Evolutionary conservation across 1,284 basidiomycete genomes (phyloP), one percentile per base, ranked within the genome.

Genomic region (Pseudozyma sp.): DNA sequence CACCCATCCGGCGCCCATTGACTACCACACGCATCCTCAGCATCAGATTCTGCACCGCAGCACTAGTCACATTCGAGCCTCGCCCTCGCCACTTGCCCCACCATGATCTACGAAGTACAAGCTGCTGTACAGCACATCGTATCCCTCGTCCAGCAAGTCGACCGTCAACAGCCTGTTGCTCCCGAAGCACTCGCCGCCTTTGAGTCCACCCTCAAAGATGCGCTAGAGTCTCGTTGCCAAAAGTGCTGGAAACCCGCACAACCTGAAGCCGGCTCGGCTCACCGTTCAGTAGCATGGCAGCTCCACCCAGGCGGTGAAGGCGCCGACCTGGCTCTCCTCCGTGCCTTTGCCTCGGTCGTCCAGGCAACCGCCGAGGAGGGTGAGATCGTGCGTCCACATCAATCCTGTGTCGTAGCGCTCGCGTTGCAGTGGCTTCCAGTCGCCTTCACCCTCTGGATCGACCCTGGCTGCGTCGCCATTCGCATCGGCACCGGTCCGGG

Each of bases 391-490:
- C 54, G 31, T 13, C 60, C 50, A 16, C 37, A 56, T 5, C 53
- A 63, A 17, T 16, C 48, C 31, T 55, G 49, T 16, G 60, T 58
- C 11, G 57, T 63, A 3, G 40, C 51, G 11, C 50, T 75, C 3
- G 72, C 68, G 9, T 46, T 70, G 6, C n/a, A 54, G 5, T 75
- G 67, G 72, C 57, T 78, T 7, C 65, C 64, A 3, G 6, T 40
- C 13, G 30, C 54, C 10, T 78, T 78, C 52, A 81, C 78, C 1
- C 55, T 81, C 10, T 81, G 79, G 79, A 71, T 81, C 52, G 79
- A 81, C 52, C 77, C 79, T 6, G 71, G 72, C 44, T 81, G 79
- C 51, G 79, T 81, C 13, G 71, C 79, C n/a, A 54, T 78, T 17
- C 54, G 79, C 5, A 30, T 50, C 10, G 79, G 77, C 19, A 30